Evolutionary conservation across 768 basidiomycete species (phyloP), one percentile per base, ranked within the genome.

Genomic region (Rhizopogon sp.): DNA sequence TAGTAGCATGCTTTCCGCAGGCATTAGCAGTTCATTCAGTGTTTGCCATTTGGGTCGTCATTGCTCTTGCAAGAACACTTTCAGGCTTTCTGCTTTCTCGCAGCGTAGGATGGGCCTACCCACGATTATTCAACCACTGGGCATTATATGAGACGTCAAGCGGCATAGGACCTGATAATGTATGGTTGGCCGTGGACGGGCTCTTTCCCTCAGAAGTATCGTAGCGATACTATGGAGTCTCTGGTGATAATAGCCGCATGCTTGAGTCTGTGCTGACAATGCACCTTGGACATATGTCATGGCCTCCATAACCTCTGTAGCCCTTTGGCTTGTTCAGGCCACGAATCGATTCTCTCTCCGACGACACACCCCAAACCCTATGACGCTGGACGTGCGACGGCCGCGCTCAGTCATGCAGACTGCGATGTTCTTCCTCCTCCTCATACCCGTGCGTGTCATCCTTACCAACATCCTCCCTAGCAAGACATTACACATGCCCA

Each of bases 201-300:
- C 39, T 42, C 22, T 13, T 28, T 28, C 8, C 10, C 47, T 47
- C 29, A 37, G 3, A 54, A 43, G 9, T 53, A 49, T 28, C 44
- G 43, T 42, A 58, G 59, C 58, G 61, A 67, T 39, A 53, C 35
- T 10, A 53, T 56, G 10, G 60, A 69, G 9, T 49, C 45, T 8
- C 20, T 63, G 14, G 13, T 39, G 6, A 40, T 61, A 20, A 37
- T 65, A 43, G 33, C 43, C 42, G 9, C 55, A 17, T 62, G 56
- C 13, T 25, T 22, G n/a, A 45, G 59, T 5, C 53, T 69, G 9
- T 39, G 53, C 37, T 64, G 76, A 76, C 40, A 51, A 65, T 13
- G 64, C 70, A 5, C 73, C 74, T 8, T 77, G 75, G 74, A 76
- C 74, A 22, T 76, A 76, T 42, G 59, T 61, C 2, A 51, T 66